Base-by-base conservation (phyloP, 2,329 filamentous ascomycete species). In the Pseudofabraea citricarpa region DNA sequence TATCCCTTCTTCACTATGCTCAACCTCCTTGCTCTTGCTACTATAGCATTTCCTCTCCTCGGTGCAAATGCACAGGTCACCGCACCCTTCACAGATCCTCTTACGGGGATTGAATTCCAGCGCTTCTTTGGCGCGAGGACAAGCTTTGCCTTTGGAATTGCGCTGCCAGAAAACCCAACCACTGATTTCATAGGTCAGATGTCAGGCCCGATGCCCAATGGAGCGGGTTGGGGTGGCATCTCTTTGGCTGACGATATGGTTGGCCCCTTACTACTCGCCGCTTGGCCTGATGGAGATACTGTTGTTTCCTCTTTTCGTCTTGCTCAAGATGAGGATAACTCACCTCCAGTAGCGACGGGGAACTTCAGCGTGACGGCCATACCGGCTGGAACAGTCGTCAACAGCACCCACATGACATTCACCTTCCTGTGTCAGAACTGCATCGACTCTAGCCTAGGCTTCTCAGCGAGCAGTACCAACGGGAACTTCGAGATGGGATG, bases 121-220 rank as follows among this genome's bases (percentile, higher is more conserved):
- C 57, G 62, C 16, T 68, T 67, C 53, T 63, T 67, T 43, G 64
- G 66, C 23, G 61, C 65, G 20, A 44, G 56, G 16, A 66, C 67
- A 1, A 59, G 59, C 18, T 72, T 64, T 47, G 61, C 48, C 7
- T 65, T 73, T 37, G 70, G 64, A 45, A 62, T 74, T 36, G 68
- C 70, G 5, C 60, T 74, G 1, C 69, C 69, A 3, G 55, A 65
- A 33, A 60, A 57, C 8, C 59, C 65, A 0, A 61, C 49, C 10
- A 64, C 52, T 35, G 68, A 70, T 43, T 71, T 73, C 56, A 72
- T 74, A 38, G 70, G 67, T 6, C 71, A 73, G 46, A 61, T 75
- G 10, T 62, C 67, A 15, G 67, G 69, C 44, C 67, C 65, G 0
- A 57, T 66, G 2, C 51, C 49, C 9, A 62, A 64, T 36, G 65